Base-by-base conservation (phyloP, 1,284 basidiomycete genomes). In the Neolentinus lepideus region DNA sequence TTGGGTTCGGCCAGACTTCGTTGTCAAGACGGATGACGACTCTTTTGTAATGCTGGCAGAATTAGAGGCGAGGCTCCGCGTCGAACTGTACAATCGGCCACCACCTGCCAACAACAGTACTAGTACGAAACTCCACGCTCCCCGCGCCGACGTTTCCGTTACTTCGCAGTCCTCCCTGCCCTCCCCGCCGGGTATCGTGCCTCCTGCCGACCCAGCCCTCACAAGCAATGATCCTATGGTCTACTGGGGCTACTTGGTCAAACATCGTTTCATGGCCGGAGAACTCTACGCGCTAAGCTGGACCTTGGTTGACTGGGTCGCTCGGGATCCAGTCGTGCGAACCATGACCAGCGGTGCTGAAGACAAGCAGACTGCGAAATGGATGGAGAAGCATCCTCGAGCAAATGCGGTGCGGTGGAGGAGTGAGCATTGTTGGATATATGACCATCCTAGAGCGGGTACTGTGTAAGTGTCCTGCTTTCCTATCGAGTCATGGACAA, bases 231-330 rank as follows among this genome's bases (percentile, higher is more conserved):
- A 94, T 66, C 86, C 84, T 1, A 72, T 93, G 60, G 84, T 94
- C 19, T 95, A 94, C 70, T 98, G 94, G 93, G 94, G 94, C 2
- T 97, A 98, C 69, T 84, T 98, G 33, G 90, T 98, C 50, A 94
- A 93, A 61, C 92, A 95, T 66, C 77, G 77, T 55, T 98, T 98
- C 73, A 98, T 99, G 95, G 96, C 85, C 2, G 96, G 96, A 22
- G 95, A 99, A 70, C 73, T 94, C 58, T 99, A 99, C 69, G 94
- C 87, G 9, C 75, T 99, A 26, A 95, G 92, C 53, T 91, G 87
- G 78, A 89, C 89, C 67, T 76, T 99, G 55, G 92, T 94, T n/a
- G 78, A 90, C 59, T 98, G 92, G 84, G 78, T 94, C 12, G 85
- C 93, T 24, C 82, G 79, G 33, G 90, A 93, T 56, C 77, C 85